Conservation (phyloP, 2,329 filamentous ascomycete genomes). For the Neonectria sp. region DNA sequence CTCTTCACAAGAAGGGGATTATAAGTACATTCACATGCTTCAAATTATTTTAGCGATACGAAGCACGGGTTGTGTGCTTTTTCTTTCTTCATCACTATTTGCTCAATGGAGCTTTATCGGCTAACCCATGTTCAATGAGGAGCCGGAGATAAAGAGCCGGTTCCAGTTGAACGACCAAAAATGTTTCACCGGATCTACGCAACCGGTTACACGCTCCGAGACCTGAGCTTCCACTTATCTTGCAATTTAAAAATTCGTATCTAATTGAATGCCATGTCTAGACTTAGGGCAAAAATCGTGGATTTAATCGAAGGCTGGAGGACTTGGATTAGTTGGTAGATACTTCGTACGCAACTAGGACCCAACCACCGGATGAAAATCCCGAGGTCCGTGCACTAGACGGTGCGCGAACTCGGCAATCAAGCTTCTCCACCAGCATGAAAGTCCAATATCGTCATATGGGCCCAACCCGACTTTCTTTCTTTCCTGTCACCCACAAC, state of each 20-base stretch:
- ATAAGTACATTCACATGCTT: background rate
- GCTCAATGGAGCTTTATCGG: background rate
- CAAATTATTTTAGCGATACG: background rate
- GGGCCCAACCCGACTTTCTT: slow-evolving; percentile 44
- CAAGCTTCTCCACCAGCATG: slow-evolving; percentile 47
- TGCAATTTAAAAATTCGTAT: too few relatives aligned
- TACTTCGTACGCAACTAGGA: background rate
- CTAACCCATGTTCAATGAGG: background rate
- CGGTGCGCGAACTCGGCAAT: slow-evolving; percentile 43
- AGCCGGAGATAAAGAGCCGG: background rate
- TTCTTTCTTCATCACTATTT: background rate
- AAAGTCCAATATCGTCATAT: slow-evolving; percentile 50
- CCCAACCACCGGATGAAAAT: slow-evolving; percentile 22
- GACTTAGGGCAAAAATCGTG: background rate
- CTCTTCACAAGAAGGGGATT: background rate
- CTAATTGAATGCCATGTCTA: background rate
- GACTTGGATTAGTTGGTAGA: slow-evolving; percentile 19
- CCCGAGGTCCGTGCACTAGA: slow-evolving; percentile 42
- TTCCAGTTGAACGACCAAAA: background rate
- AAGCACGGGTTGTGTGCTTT: background rate
- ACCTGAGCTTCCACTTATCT: background rate
- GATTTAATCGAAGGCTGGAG: slow-evolving; percentile 8
- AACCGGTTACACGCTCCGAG: background rate
- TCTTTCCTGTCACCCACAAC: slow-evolving; percentile 38
- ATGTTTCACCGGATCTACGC: background rate